Conservation (phyloP, 1,284 basidiomycete genomes). For the Leccinum solheimii region DNA sequence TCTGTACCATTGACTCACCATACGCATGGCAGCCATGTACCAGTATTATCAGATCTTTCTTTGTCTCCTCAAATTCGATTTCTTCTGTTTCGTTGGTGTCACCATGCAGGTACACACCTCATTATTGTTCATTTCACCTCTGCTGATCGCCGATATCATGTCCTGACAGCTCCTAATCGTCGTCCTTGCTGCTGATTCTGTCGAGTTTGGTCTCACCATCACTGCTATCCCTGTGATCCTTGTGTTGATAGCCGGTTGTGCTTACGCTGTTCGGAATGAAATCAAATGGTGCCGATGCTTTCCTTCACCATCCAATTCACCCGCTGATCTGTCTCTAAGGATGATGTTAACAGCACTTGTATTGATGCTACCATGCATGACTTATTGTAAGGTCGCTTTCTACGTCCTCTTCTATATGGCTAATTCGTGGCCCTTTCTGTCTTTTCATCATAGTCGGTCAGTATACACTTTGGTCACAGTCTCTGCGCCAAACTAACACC, state of each 20-base stretch:
- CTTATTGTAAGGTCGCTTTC: constrained; percentile 58
- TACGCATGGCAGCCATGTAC: constrained; percentile 64
- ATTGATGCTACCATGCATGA: constrained; percentile 73
- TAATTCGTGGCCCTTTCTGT: constrained; percentile 6
- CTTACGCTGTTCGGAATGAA: constrained; percentile 72
- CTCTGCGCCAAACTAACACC: constrained; percentile 7
- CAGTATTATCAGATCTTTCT: constrained; percentile 84
- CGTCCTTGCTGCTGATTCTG: constrained; percentile 59
- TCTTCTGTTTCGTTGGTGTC: constrained; percentile 82
- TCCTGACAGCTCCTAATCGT: constrained; percentile 64
- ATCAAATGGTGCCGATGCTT: constrained; percentile 61
- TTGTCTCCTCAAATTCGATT: constrained; percentile 84
- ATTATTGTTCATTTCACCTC: not conserved
- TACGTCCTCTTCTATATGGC: constrained; percentile 14
- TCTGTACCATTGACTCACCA: constrained; percentile 7
- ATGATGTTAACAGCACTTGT: constrained; percentile 68
- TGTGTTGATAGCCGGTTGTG: constrained; percentile 61
- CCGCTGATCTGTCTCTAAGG: constrained; percentile 31
- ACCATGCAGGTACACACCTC: constrained; percentile 69
- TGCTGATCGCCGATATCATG: not conserved
- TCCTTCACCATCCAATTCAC: not conserved
- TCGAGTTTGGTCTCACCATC: constrained; percentile 79
- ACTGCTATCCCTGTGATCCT: constrained; percentile 83
- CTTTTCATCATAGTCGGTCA: constrained; percentile 40
- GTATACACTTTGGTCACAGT: constrained; percentile 2